Conservation (phyloP, 2,329 filamentous ascomycete genomes). For the Nectriaceae sp. region DNA sequence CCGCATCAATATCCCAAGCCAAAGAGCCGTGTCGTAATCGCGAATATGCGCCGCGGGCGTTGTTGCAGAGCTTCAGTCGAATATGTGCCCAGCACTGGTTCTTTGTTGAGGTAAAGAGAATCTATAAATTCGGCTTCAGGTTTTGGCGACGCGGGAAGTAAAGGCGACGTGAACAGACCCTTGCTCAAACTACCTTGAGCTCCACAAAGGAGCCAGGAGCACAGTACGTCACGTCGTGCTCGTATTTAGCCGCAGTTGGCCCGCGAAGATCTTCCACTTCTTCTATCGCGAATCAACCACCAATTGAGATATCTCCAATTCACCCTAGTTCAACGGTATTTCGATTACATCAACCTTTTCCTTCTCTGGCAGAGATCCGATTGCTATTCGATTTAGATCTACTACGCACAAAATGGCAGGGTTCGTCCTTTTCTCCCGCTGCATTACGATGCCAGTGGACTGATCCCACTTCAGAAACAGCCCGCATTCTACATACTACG, state of each 20-base stretch:
- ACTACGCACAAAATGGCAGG: conserved; percentile 22
- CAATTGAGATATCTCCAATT: not conserved
- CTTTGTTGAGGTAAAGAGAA: conserved; percentile 8
- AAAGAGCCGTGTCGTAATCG: conserved; percentile 1
- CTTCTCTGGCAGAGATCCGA: too few species aligned
- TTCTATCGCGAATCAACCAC: not conserved
- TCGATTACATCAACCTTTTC: not conserved
- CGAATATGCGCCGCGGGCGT: not conserved
- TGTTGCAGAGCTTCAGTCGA: not conserved
- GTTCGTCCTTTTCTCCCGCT: conserved; percentile 13
- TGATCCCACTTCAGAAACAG: conserved; percentile 35
- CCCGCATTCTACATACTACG: conserved; percentile 78
- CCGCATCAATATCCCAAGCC: conserved; percentile 21
- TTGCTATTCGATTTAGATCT: not conserved
- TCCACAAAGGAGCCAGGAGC: not conserved
- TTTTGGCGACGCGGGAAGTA: conserved; percentile 26
- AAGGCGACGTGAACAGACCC: conserved; percentile 25
- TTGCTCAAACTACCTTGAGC: conserved; percentile 10
- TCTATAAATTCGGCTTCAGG: conserved; percentile 16
- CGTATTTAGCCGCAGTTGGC: conserved; percentile 25
- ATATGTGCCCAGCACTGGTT: conserved; percentile 2
- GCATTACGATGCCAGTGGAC: conserved; percentile 10
- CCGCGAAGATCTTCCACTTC: conserved; percentile 22
- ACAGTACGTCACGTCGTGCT: conserved; percentile 18
- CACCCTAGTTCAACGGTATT: conserved; percentile 5